Percentiles rank a stretch among this genome's conserved stretches.
Evolutionary conservation across 352 stramenopile species (phyloP).

Genomic region (Phytophthora foliorum): DNA sequence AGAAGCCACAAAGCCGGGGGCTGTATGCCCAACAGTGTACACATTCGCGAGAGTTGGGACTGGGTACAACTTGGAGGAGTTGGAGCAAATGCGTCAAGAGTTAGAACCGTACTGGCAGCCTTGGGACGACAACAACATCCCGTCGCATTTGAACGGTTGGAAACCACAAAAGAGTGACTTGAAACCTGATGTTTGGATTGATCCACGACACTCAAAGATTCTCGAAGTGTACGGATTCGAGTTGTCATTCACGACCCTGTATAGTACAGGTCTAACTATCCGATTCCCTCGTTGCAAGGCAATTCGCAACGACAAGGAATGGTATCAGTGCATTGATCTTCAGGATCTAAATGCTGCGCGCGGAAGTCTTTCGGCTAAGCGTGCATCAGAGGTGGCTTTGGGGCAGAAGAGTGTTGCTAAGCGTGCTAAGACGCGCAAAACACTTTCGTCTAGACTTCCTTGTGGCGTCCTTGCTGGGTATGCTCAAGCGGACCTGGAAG

Average conservation of each 20-base stretch:
- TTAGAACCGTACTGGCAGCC: conserved; percentile 83
- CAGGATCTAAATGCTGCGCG: conserved; percentile 79
- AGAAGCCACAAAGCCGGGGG: conserved; percentile 58
- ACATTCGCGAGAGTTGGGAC: conserved; percentile 87
- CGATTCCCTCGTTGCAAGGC: conserved; percentile 86
- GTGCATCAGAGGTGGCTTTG: conserved; percentile 73
- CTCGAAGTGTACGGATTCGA: conserved; percentile 91
- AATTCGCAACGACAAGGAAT: conserved; percentile 86
- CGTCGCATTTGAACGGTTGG: conserved; percentile 81
- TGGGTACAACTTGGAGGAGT: conserved; percentile 85
- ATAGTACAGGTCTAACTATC: conserved; percentile 84
- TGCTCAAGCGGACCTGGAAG: conserved; percentile 67
- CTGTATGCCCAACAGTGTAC: conserved; percentile 70
- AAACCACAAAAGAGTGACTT: conserved; percentile 80
- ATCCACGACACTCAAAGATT: conserved; percentile 83
- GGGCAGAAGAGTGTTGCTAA: conserved; percentile 70
- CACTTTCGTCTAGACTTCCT: conserved; percentile 22
- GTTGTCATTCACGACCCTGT: conserved; percentile 82
- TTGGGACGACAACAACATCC: conserved; percentile 79
- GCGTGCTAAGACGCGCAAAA: conserved; percentile 50
- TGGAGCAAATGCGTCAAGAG: conserved; percentile 76
- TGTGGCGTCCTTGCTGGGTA: conserved; percentile 68
- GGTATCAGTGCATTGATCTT: conserved; percentile 84
- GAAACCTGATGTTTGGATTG: conserved; percentile 86
- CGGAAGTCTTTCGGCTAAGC: conserved; percentile 73